These are phyloP conservation scores for Canna indica DNA, from an alignment of 176 grass and related monocot genomes.

Conservation along the genomic window DNA sequence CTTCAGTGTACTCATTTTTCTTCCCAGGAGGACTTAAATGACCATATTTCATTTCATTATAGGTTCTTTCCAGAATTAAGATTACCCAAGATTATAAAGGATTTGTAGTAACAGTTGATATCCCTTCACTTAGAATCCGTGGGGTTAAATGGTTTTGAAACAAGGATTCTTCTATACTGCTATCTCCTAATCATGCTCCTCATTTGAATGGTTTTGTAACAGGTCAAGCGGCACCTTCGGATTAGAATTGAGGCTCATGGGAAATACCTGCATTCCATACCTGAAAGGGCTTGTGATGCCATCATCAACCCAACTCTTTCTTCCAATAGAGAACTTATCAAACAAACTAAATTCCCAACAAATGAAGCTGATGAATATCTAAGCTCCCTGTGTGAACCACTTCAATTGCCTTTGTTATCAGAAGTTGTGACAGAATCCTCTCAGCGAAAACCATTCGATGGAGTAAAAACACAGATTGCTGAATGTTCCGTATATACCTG, in stretches of 20 bases:
- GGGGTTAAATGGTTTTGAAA: too few relatives aligned
- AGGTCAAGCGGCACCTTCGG: conserved; percentile 28
- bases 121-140: too few relatives aligned
- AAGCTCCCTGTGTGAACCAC: conserved; percentile 15
- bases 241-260: conserved; percentile 27
- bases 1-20: too few relatives aligned
- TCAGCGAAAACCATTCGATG: conserved; percentile 5
- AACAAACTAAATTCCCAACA: conserved; percentile 15
- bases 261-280: conserved; percentile 27
- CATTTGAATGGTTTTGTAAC: not conserved
- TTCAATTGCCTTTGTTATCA: not conserved
- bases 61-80: too few relatives aligned
- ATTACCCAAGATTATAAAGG: too few relatives aligned
- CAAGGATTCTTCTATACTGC: too few relatives aligned
- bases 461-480: conserved; percentile 16
- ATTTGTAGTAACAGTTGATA: too few relatives aligned
- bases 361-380: conserved; percentile 19
- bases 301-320: conserved; percentile 22
- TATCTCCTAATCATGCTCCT: not conserved
- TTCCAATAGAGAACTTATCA: too few relatives aligned
- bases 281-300: conserved; percentile 23
- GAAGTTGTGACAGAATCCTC: conserved; percentile 8
- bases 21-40: too few relatives aligned
- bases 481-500: conserved; percentile 31
- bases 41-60: too few relatives aligned